These are phyloP conservation scores for Solanum raphanifolium DNA, from an alignment of 257 asterid genomes.

Conservation along the genomic window DNA sequence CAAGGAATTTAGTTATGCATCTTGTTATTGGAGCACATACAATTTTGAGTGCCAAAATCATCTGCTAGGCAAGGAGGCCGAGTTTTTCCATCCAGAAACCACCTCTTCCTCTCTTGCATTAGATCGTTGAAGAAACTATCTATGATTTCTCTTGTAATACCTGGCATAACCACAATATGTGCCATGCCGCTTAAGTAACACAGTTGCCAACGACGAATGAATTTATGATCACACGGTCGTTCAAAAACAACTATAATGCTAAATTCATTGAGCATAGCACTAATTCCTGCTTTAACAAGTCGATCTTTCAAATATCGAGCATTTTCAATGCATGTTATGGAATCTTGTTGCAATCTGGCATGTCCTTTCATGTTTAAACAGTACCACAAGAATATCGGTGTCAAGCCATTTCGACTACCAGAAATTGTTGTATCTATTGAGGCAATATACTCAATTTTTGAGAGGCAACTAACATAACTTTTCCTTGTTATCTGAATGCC, in stretches of 20 bases:
- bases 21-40: background rate
- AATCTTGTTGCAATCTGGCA: background rate
- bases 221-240: background rate
- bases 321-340: background rate
- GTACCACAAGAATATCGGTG: background rate
- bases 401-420: background rate
- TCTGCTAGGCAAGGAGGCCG: background rate
- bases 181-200: constrained; percentile 2
- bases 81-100: background rate
- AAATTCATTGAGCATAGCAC: constrained; percentile 1
- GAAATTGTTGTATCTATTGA: background rate
- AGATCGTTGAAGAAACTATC: background rate
- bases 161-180: background rate
- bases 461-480: background rate
- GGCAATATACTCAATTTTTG: background rate
- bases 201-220: constrained; percentile 5
- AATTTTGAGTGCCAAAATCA: background rate
- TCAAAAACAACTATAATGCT: constrained; percentile 8
- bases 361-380: background rate
- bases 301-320: background rate
- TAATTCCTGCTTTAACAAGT: background rate
- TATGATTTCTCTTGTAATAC: background rate
- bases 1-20: background rate
- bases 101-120: background rate
- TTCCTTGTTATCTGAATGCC: background rate